Evolutionary conservation across 1,284 basidiomycete genomes (phyloP).

Genomic region (Ganoderma lingzhi): DNA sequence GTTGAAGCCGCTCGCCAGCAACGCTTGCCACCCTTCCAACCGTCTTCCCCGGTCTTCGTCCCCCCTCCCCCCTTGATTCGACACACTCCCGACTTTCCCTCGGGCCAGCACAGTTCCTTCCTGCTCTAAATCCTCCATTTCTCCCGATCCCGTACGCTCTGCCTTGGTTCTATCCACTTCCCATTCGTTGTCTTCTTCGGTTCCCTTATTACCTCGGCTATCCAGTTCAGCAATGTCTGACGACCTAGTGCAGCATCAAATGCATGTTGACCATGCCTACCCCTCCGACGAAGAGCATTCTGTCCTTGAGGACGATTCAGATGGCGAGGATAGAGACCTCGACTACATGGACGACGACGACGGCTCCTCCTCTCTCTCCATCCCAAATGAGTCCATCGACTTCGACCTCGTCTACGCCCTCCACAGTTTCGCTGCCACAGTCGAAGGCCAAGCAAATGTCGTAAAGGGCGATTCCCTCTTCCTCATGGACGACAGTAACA

Average conservation of each 20-base stretch:
- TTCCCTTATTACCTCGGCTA: background rate
- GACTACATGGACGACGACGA: slow-evolving; percentile 75
- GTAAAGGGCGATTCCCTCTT: slow-evolving; percentile 95
- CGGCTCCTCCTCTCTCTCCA: slow-evolving; percentile 84
- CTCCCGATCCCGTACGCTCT: background rate
- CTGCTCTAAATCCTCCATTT: background rate
- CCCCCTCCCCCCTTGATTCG: background rate
- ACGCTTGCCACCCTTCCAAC: background rate
- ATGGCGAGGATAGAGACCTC: slow-evolving; percentile 68
- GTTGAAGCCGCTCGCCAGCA: background rate
- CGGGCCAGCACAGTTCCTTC: slow-evolving; percentile 1
- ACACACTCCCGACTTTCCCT: background rate
- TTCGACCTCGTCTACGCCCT: slow-evolving; percentile 90
- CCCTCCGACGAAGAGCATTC: slow-evolving; percentile 79
- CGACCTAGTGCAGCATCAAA: slow-evolving; percentile 56
- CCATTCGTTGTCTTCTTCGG: background rate
- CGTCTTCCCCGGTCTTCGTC: background rate
- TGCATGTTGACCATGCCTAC: slow-evolving; percentile 58
- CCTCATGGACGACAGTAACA: slow-evolving; percentile 95
- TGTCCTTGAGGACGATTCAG: slow-evolving; percentile 80
- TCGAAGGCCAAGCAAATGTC: slow-evolving; percentile 96
- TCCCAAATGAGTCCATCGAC: slow-evolving; percentile 91
- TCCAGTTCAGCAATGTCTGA: slow-evolving; percentile 50
- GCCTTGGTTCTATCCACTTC: background rate
- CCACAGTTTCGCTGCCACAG: slow-evolving; percentile 94